These are phyloP conservation scores for Ustilago sp. DNA, from an alignment of 1,284 basidiomycete genomes.

Conservation along the genomic window DNA sequence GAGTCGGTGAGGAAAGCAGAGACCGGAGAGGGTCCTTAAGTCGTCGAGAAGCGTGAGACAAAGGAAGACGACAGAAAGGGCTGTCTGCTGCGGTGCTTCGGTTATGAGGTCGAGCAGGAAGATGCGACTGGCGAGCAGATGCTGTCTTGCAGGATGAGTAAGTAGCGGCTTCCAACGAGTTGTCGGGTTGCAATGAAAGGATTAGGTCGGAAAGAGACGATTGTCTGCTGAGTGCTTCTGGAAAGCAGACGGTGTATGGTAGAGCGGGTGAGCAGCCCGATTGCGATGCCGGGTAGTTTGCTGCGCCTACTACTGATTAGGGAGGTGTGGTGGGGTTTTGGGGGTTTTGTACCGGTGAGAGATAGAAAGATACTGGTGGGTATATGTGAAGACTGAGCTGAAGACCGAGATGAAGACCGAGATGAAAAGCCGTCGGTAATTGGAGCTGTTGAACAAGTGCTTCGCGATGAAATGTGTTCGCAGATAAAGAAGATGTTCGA, in stretches of 20 bases:
- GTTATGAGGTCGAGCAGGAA: background rate
- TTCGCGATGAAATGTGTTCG: background rate
- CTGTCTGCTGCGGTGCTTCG: background rate
- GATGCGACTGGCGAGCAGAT: background rate
- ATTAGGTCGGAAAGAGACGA: no score
- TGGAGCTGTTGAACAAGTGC: background rate
- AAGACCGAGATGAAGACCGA: background rate
- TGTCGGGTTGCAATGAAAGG: background rate
- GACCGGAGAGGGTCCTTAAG: background rate
- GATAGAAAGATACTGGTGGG: background rate
- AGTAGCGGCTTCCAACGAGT: background rate
- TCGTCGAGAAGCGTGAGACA: background rate
- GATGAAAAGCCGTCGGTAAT: background rate
- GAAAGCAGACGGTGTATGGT: slow-evolving; percentile 17
- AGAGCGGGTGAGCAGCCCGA: no score
- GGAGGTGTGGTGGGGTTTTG: background rate
- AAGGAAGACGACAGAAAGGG: background rate
- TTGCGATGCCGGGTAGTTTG: background rate
- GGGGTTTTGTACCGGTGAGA: background rate
- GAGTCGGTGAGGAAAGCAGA: background rate
- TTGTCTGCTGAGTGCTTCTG: background rate
- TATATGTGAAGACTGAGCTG: background rate
- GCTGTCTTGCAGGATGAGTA: background rate
- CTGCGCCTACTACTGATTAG: background rate
- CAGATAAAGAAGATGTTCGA: background rate